Conservation (phyloP, 2,329 filamentous ascomycete species). For the Penicillium paneum region DNA sequence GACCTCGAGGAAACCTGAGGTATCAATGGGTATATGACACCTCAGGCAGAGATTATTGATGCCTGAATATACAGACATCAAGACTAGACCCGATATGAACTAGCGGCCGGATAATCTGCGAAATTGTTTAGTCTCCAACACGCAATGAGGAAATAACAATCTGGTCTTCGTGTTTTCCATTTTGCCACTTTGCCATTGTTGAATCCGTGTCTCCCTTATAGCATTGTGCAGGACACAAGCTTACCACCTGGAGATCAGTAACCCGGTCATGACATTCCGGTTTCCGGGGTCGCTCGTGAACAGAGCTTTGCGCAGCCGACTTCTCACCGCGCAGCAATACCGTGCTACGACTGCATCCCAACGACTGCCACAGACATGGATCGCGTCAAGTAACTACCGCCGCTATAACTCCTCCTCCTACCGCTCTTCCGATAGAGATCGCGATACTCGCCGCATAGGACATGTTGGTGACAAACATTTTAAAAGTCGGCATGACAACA, state of each 20-base stretch:
- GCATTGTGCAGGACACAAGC: conserved; percentile 3
- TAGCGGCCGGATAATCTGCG: conserved; percentile 11
- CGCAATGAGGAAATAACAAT: background rate
- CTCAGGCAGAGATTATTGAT: background rate
- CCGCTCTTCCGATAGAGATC: background rate
- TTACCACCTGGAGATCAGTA: background rate
- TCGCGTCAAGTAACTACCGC: background rate
- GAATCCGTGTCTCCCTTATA: background rate
- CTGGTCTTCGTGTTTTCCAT: background rate
- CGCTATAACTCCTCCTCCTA: background rate
- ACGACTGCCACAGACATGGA: background rate
- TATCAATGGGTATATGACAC: background rate
- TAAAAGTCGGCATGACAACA: background rate
- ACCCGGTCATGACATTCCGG: conserved; percentile 16
- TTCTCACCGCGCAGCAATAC: conserved; percentile 9
- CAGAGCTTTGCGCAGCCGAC: conserved; percentile 23
- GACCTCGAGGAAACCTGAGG: background rate
- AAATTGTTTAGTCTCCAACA: conserved; percentile 10
- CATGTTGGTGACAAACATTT: background rate
- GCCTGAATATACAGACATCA: background rate
- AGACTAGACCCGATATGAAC: conserved; percentile 12
- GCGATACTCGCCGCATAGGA: background rate
- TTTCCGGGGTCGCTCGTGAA: conserved; percentile 17
- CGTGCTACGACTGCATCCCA: conserved; percentile 1
- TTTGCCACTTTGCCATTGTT: background rate